Conservation (phyloP, 257 asterid genomes). For the Fraxinus anomala region DNA sequence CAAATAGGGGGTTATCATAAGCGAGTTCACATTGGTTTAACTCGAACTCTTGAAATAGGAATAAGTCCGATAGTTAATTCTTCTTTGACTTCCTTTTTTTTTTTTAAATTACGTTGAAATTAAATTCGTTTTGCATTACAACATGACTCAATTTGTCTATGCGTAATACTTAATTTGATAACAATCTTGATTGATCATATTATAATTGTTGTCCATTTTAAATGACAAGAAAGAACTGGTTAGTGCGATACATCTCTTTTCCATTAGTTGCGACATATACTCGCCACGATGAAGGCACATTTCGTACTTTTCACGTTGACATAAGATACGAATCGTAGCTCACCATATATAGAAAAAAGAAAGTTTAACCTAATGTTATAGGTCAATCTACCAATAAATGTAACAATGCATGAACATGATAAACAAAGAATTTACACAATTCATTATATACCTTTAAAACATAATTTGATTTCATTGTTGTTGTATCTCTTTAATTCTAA, state of each 20-base stretch:
- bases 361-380: background rate
- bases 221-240: too few species aligned
- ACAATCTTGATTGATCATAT: too few species aligned
- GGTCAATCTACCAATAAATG: background rate
- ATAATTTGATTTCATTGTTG: background rate
- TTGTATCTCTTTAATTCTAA: background rate
- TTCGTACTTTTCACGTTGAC: too few species aligned
- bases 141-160: background rate
- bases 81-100: background rate
- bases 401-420: background rate
- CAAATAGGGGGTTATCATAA: background rate
- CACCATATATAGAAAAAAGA: too few species aligned
- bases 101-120: too few species aligned
- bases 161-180: background rate
- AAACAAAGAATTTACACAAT: too few species aligned
- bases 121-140: too few species aligned
- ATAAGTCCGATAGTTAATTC: background rate
- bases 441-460: too few species aligned
- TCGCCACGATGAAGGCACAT: background rate
- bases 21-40: too few species aligned
- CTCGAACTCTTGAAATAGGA: background rate
- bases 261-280: background rate
- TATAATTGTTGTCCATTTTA: too few species aligned
- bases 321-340: too few species aligned
- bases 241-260: too few species aligned